Percentiles rank a stretch among this genome's conserved stretches.
Conservation (phyloP, 2,329 filamentous ascomycete species). For the Fusarium heterosporum region DNA sequence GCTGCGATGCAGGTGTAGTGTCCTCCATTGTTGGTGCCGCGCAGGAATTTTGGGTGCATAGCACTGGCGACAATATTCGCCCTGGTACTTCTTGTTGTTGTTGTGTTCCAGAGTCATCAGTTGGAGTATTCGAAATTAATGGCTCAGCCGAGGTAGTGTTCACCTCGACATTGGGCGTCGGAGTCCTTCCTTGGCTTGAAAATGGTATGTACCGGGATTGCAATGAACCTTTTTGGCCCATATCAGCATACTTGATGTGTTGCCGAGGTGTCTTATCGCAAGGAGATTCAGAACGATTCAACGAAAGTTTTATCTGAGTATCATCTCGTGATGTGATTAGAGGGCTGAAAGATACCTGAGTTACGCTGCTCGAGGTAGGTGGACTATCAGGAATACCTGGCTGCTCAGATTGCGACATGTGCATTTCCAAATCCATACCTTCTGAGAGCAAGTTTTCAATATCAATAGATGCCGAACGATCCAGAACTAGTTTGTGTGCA, state of each 20-base stretch:
- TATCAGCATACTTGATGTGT: not conserved
- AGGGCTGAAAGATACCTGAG: not conserved
- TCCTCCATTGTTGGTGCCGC: not conserved
- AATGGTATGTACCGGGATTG: not conserved
- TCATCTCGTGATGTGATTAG: not conserved
- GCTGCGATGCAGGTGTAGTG: not conserved
- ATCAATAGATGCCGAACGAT: not conserved
- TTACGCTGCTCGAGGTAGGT: not conserved
- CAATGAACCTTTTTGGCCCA: not conserved
- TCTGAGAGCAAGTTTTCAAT: not conserved
- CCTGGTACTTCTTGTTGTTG: not conserved
- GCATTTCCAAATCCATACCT: not conserved
- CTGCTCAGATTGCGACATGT: slow-evolving; percentile 11
- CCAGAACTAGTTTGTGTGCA: not conserved
- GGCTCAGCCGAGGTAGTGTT: not conserved
- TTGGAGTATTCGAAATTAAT: not conserved
- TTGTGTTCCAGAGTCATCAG: not conserved
- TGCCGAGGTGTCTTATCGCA: not conserved
- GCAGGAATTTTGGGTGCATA: too few relatives aligned
- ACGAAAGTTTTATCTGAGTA: not conserved
- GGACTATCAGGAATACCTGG: not conserved
- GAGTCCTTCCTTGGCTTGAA: not conserved
- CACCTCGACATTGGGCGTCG: not conserved
- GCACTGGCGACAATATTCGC: not conserved
- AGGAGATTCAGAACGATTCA: not conserved